Base-by-base conservation (phyloP, 192 early-diverging fungal species). In the Dissophora globulifera region DNA sequence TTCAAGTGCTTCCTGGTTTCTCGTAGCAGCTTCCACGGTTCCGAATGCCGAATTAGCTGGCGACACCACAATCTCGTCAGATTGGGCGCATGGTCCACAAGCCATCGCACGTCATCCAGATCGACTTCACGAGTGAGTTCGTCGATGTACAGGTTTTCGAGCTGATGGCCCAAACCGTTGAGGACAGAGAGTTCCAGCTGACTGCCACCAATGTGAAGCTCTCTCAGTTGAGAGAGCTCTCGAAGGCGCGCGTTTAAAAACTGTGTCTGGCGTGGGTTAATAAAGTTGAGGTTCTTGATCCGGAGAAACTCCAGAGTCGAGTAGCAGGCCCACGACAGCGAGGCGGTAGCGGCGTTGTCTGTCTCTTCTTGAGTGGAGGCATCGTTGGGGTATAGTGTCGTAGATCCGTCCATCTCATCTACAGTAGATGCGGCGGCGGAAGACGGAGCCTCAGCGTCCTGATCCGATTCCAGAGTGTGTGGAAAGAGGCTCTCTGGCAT, bases 41-140 rank as follows among this genome's bases (percentile, higher is more conserved):
- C 72, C 23, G 72, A 76, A 33, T 76, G 72, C 22, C 72, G 50
- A 27, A 76, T 67, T 50, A 76, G 42, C 49, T 76, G 72, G 3
- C 72, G 32, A 32, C 72, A 76, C 72, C 72, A 76, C 50, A 76
- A 31, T 20, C 72, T 32, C 16, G 63, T 76, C 50, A 76, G 25
- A 17, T 76, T 76, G 5, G 72, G 72, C 16, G 72, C 67, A 49
- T 76, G 58, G 56, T 66, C 64, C 23, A 67, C 72, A 15, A 76
- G 42, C 72, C 72, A 76, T 49, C 47, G 50, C 30, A 67, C 72
- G 40, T 76, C 72, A 23, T 56, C 26, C 58, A 76, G 20, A 50
- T 67, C 58, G 20, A 76, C 72, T 35, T 76, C 72, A 1, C 72
- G 25, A 19, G 46, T 51, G 50, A 76, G 47, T 19, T 66, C 63